These are phyloP conservation scores for Talaromyces amestolkiae DNA, from an alignment of 2,329 filamentous ascomycete genomes.

Conservation along the genomic window DNA sequence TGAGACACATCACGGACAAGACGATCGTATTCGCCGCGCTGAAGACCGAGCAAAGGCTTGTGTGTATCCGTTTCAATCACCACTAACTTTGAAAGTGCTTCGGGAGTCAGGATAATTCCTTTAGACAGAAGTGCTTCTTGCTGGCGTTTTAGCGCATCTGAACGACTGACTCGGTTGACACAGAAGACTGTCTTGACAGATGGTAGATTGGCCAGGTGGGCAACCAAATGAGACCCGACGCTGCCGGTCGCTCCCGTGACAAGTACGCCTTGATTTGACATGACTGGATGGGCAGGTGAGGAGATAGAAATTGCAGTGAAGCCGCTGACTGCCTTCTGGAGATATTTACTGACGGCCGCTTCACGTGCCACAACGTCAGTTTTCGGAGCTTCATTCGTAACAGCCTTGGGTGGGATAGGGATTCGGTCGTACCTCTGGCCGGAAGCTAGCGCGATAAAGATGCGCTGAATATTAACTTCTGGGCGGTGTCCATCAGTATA, in stretches of 20 bases:
- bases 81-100: neutral
- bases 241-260: constrained; percentile 44
- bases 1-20: constrained; percentile 31
- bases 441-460: constrained; percentile 24
- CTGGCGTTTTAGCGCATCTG: neutral
- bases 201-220: neutral
- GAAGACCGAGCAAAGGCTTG: neutral
- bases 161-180: neutral
- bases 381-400: neutral
- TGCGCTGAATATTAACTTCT: neutral
- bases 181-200: neutral
- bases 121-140: neutral
- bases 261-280: constrained; percentile 30
- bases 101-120: neutral
- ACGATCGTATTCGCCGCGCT: neutral
- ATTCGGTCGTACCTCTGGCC: constrained; percentile 2
- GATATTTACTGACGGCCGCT: constrained; percentile 24
- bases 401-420: neutral
- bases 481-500: constrained; percentile 25
- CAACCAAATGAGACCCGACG: constrained; percentile 24
- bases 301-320: constrained; percentile 20
- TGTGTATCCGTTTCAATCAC: neutral
- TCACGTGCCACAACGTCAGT: constrained; percentile 17
- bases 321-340: constrained; percentile 23
- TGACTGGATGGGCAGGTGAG: neutral